These are phyloP conservation scores for Chaetothyriales sp. DNA, from an alignment of 2,329 filamentous ascomycete species.

Conservation along the genomic window DNA sequence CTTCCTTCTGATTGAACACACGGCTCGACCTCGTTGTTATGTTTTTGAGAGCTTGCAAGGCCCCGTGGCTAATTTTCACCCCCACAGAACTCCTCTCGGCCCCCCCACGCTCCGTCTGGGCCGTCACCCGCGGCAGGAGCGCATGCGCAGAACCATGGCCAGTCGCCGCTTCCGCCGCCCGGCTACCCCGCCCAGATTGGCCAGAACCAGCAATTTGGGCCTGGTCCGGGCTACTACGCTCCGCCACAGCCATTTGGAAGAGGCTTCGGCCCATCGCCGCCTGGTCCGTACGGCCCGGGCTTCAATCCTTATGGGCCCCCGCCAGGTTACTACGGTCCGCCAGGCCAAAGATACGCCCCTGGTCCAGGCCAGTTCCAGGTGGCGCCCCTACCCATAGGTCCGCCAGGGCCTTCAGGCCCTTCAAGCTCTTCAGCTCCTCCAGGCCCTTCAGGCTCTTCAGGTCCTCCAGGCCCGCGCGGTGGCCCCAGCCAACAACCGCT, in stretches of 20 bases:
- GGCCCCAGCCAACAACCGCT: constrained; percentile 21
- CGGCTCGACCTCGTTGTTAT: constrained; percentile 6
- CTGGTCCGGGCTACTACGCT: constrained; percentile 35
- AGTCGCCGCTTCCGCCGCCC: constrained; percentile 29
- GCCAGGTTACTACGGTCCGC: constrained; percentile 57
- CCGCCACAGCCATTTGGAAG: constrained; percentile 35
- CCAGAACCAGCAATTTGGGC: constrained; percentile 27
- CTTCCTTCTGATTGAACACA: constrained; percentile 82
- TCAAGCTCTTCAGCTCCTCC: too few relatives aligned
- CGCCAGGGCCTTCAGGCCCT: too few relatives aligned
- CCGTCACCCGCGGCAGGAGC: constrained; percentile 26
- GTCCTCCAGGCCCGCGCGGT: constrained; percentile 38
- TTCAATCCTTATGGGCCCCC: constrained; percentile 60
- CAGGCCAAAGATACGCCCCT: constrained; percentile 60
- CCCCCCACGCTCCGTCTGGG: constrained; percentile 26
- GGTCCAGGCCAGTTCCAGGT: constrained; percentile 41
- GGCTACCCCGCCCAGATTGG: constrained; percentile 28
- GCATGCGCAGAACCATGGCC: constrained; percentile 29
- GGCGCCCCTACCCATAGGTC: constrained; percentile 42
- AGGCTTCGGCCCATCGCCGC: constrained; percentile 35
- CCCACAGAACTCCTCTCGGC: constrained; percentile 30
- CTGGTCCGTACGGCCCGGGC: constrained; percentile 44
- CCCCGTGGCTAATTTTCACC: constrained; percentile 4
- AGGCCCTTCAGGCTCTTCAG: too few relatives aligned
- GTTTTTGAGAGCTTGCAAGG: not conserved